These are phyloP conservation scores for Brachypodium distachyon DNA, from an alignment of 202 grass and related monocot genomes.

Conservation along the genomic window DNA sequence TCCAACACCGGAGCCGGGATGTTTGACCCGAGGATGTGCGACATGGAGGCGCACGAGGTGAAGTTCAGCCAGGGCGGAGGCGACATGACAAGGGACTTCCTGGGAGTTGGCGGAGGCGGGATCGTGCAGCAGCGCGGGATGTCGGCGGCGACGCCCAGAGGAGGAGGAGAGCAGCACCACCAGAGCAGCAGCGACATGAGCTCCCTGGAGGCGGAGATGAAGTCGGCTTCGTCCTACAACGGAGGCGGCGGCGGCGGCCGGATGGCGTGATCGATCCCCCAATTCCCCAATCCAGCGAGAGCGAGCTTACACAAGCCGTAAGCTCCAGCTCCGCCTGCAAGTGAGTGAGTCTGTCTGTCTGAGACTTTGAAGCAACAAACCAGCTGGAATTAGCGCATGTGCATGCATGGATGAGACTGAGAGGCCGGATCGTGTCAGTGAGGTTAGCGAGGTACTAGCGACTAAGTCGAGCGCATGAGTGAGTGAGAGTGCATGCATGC, in stretches of 20 bases:
- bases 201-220: constrained; percentile 86
- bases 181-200: constrained; percentile 79
- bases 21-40: constrained; percentile 48
- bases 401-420: constrained; percentile 32
- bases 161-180: constrained; percentile 44
- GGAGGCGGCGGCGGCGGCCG: constrained; percentile 52
- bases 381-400: constrained; percentile 23
- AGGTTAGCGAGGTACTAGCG: constrained; percentile 12
- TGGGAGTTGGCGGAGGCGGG: constrained; percentile 68
- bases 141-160: constrained; percentile 49
- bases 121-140: constrained; percentile 36
- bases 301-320: constrained; percentile 31
- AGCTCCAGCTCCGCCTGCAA: not conserved
- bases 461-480: constrained; percentile 24
- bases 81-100: constrained; percentile 79
- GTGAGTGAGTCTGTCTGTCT: constrained; percentile 11
- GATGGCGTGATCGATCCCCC: constrained; percentile 33
- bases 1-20: constrained; percentile 17
- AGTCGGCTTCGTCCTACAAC: constrained; percentile 62
- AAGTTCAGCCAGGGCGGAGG: constrained; percentile 52
- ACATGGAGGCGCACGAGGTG: constrained; percentile 61
- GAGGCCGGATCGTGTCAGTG: too few species aligned
- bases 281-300: too few species aligned
- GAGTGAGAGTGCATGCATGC: constrained; percentile 1
- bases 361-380: constrained; percentile 19